Evolutionary conservation across 2,329 filamentous ascomycete genomes (phyloP).

Genomic region (Scopulariopsis brevicaulis): DNA sequence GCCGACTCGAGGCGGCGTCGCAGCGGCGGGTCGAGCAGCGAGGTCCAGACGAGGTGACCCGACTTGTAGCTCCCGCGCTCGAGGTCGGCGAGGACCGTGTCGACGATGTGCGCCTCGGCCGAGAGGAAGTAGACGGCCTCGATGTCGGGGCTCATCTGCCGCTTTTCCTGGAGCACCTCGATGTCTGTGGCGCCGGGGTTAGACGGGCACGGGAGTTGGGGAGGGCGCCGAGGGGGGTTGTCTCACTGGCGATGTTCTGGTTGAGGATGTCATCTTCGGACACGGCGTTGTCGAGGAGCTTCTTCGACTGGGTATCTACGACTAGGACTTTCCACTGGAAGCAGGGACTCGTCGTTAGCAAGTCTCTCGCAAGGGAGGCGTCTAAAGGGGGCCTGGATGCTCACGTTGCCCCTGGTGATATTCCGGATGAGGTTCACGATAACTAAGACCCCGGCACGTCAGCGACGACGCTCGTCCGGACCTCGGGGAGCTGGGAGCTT

Average conservation of each 20-base stretch:
- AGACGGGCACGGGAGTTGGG: conserved; percentile 6
- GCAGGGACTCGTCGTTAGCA: not conserved
- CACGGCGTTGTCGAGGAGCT: conserved; percentile 80
- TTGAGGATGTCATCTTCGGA: conserved; percentile 97
- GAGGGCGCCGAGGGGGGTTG: not conserved
- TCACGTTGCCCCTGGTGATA: conserved; percentile 72
- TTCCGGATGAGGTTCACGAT: conserved; percentile 64
- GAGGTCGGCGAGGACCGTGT: conserved; percentile 88
- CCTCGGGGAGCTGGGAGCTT: not conserved
- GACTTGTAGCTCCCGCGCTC: conserved; percentile 72
- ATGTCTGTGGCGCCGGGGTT: conserved; percentile 54
- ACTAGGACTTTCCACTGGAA: conserved; percentile 91
- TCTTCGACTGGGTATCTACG: conserved; percentile 72
- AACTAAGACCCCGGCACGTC: conserved; percentile 30
- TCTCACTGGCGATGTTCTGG: conserved; percentile 88
- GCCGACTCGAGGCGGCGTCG: conserved; percentile 66
- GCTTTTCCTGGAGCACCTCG: conserved; percentile 80
- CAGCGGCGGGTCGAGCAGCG: conserved; percentile 57
- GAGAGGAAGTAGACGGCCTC: conserved; percentile 91
- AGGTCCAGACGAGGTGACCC: conserved; percentile 76
- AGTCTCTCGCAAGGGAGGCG: not conserved
- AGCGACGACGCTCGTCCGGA: conserved; percentile 1
- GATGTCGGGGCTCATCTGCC: conserved; percentile 76
- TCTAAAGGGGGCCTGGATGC: conserved; percentile 13
- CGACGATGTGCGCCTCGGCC: conserved; percentile 76